Conservation (phyloP, 2,329 filamentous ascomycete species). For the Apiospora koreana region DNA sequence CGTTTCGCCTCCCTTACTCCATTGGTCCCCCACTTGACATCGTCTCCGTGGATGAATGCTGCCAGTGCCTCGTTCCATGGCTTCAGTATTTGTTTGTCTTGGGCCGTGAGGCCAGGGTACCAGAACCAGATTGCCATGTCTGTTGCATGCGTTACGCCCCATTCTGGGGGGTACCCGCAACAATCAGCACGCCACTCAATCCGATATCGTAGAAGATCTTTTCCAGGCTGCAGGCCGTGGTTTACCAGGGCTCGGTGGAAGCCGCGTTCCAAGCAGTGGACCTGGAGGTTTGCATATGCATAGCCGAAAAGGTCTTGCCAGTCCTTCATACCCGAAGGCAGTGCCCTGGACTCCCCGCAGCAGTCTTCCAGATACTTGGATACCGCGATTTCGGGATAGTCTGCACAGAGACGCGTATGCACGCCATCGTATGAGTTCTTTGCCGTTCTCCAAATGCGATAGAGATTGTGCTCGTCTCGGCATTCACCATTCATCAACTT, state of each 20-base stretch:
- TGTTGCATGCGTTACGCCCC: slow-evolving; percentile 16
- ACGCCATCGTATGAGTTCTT: slow-evolving; percentile 15
- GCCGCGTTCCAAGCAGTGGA: slow-evolving; percentile 15
- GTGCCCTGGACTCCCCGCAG: neutral
- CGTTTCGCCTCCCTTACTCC: slow-evolving; percentile 8
- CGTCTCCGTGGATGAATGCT: slow-evolving; percentile 12
- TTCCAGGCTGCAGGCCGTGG: slow-evolving; percentile 13
- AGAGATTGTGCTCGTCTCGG: slow-evolving; percentile 16
- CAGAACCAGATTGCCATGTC: slow-evolving; percentile 19
- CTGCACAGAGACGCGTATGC: slow-evolving; percentile 14
- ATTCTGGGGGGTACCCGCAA: slow-evolving; percentile 12
- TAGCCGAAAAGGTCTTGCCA: slow-evolving; percentile 17
- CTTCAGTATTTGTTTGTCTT: slow-evolving; percentile 13
- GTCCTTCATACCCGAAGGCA: slow-evolving; percentile 11
- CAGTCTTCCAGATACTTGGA: slow-evolving; percentile 11
- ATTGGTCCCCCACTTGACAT: slow-evolving; percentile 13
- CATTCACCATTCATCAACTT: slow-evolving; percentile 18
- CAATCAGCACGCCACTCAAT: slow-evolving; percentile 17
- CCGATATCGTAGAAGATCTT: slow-evolving; percentile 17
- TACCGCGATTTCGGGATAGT: slow-evolving; percentile 13
- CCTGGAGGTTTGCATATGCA: slow-evolving; percentile 16
- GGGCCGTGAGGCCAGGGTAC: slow-evolving; percentile 13
- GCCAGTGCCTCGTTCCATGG: slow-evolving; percentile 17
- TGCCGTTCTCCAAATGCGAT: slow-evolving; percentile 15
- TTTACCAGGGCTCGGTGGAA: slow-evolving; percentile 14